Conservation (phyloP, 805 yeast species). For the Candida ipomoeae region DNA sequence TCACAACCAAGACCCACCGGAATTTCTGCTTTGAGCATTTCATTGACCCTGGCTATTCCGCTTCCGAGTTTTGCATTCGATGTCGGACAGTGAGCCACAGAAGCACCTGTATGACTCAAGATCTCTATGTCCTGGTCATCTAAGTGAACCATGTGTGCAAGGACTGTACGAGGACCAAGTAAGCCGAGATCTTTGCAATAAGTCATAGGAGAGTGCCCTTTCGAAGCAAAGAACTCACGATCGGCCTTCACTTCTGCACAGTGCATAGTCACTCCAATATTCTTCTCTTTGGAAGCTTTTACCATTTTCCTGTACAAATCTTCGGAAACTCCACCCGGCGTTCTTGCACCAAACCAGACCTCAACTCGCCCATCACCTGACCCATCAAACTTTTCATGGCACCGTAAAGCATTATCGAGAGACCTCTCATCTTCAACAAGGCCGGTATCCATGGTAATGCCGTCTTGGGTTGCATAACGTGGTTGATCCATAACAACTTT, state of each 20-base stretch:
- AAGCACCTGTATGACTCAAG: slow-evolving; percentile 11
- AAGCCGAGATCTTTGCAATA: slow-evolving; percentile 14
- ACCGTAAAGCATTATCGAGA: slow-evolving; percentile 9
- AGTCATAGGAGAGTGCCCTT: slow-evolving; percentile 16
- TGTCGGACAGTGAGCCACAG: slow-evolving; percentile 18
- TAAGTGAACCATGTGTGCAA: slow-evolving; percentile 17
- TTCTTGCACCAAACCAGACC: slow-evolving; percentile 16
- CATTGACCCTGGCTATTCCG: slow-evolving; percentile 17
- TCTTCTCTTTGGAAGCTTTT: slow-evolving; percentile 9
- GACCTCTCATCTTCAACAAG: slow-evolving; percentile 13
- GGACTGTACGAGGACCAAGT: slow-evolving; percentile 13
- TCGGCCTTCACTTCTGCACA: slow-evolving; percentile 16
- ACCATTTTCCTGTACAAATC: slow-evolving; percentile 14
- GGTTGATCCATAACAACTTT: slow-evolving; percentile 18
- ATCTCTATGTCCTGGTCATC: slow-evolving; percentile 12
- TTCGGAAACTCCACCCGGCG: slow-evolving; percentile 15
- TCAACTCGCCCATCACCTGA: slow-evolving; percentile 14
- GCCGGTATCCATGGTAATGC: slow-evolving; percentile 13
- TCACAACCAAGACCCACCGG: slow-evolving; percentile 21
- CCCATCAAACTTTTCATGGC: slow-evolving; percentile 10
- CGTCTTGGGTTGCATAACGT: slow-evolving; percentile 16
- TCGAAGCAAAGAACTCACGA: slow-evolving; percentile 14
- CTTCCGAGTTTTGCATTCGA: slow-evolving; percentile 20
- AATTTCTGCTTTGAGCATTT: slow-evolving; percentile 13
- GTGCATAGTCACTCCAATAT: slow-evolving; percentile 15